phyloP scores from a whole-genome alignment of 2,329 filamentous ascomycete genomes.

The Pyricularia sp. region DNA sequence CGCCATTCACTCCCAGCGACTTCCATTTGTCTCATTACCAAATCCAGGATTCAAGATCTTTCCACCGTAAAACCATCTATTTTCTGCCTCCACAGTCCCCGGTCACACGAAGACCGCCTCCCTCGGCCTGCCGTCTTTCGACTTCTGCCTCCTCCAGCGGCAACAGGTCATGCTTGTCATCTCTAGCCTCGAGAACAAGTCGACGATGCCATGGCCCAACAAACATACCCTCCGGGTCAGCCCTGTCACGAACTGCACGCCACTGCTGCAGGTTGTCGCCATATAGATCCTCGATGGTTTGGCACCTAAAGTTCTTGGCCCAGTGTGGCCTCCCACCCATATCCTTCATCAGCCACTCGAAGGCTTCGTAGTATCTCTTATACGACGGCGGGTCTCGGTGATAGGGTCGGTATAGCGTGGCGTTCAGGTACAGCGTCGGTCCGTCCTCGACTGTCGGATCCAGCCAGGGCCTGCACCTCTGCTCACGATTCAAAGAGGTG shows the following conservation, averaged over 20 bases:
- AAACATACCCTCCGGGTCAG: conserved; percentile 70
- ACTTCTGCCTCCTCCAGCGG: conserved; percentile 19
- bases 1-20: neutral
- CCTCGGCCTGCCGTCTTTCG: conserved; percentile 8
- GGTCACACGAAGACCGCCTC: conserved; percentile 12
- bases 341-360: conserved; percentile 75
- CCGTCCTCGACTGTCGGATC: conserved; percentile 54
- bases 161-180: conserved; percentile 7
- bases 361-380: conserved; percentile 65
- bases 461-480: conserved; percentile 26
- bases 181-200: conserved; percentile 39
- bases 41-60: neutral
- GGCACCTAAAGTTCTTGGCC: conserved; percentile 67
- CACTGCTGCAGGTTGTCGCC: conserved; percentile 52
- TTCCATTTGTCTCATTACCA: neutral
- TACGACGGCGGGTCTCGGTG: conserved; percentile 59
- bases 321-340: conserved; percentile 68
- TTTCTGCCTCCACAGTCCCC: conserved; percentile 1
- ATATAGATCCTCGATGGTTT: conserved; percentile 52
- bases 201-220: conserved; percentile 82
- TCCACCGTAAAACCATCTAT: conserved; percentile 1
- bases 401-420: conserved; percentile 70
- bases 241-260: conserved; percentile 51
- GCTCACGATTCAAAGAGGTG: conserved; percentile 28
- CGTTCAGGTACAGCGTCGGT: conserved; percentile 71